Conservation (phyloP, 1,139 yeast genomes). For the Meyerozyma athensensis region DNA sequence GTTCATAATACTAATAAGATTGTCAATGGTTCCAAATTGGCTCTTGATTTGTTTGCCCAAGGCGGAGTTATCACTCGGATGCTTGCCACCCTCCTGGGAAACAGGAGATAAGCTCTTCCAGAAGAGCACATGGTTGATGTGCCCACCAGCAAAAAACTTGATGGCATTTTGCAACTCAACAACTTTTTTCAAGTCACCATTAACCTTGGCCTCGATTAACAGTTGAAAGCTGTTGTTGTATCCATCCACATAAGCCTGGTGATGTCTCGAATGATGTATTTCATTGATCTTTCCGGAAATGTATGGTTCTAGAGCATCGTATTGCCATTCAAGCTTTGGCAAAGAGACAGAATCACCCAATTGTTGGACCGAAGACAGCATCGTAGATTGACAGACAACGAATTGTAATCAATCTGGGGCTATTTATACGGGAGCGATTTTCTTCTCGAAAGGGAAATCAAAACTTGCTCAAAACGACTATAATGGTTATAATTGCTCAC, state of each 20-base stretch:
- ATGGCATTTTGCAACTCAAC: constrained; percentile 74
- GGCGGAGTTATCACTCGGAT: constrained; percentile 55
- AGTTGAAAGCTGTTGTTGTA: constrained; percentile 81
- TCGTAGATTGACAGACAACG: background rate
- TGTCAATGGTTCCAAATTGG: constrained; percentile 77
- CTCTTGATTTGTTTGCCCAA: constrained; percentile 58
- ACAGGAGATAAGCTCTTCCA: constrained; percentile 90
- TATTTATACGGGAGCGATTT: background rate
- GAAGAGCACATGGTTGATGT: constrained; percentile 78
- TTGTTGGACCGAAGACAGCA: constrained; percentile 6
- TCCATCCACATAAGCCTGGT: constrained; percentile 89
- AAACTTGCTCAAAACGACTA: constrained; percentile 1
- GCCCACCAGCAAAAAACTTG: constrained; percentile 96
- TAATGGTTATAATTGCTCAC: constrained; percentile 2
- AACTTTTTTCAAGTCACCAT: constrained; percentile 61
- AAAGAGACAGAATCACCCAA: constrained; percentile 51
- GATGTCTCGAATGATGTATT: constrained; percentile 88
- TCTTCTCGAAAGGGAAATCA: background rate
- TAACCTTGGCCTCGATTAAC: constrained; percentile 62
- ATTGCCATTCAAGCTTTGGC: constrained; percentile 86
- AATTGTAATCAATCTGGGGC: too few relatives aligned
- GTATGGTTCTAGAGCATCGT: constrained; percentile 83
- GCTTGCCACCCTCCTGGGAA: constrained; percentile 80
- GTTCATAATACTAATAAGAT: constrained; percentile 64
- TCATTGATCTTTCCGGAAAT: constrained; percentile 89